Evolutionary conservation across 208 protist genomes (phyloP).

Genomic region (Trypanosoma grayi): DNA sequence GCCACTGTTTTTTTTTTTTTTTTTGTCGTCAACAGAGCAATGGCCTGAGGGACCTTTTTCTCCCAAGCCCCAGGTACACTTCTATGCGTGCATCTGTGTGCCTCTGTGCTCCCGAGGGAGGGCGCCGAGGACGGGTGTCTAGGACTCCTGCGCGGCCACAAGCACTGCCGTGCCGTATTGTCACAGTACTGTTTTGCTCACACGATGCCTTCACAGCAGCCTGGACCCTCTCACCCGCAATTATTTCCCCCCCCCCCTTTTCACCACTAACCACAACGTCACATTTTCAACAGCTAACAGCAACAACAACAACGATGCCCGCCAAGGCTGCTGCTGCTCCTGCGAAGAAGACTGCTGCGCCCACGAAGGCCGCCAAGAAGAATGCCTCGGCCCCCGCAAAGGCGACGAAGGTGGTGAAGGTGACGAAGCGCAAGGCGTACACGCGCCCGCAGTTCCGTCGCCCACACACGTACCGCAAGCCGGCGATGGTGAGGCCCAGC

Average conservation of each 20-base stretch:
- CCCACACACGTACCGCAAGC: slow-evolving; percentile 94
- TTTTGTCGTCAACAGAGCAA: neutral
- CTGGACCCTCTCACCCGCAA: too few species aligned
- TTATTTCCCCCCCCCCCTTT: too few species aligned
- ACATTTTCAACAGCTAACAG: neutral
- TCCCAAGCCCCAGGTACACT: neutral
- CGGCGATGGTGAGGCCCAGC: slow-evolving; percentile 89
- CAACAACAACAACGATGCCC: slow-evolving; percentile 37
- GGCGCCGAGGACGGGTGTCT: too few species aligned
- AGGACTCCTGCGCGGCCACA: too few species aligned
- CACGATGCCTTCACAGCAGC: too few species aligned
- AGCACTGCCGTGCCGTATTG: too few species aligned
- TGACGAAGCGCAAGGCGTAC: slow-evolving; percentile 94
- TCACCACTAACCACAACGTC: neutral
- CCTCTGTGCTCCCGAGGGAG: too few species aligned
- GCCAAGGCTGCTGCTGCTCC: slow-evolving; percentile 54
- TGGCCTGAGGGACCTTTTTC: slow-evolving; percentile 5
- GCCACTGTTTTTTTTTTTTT: slow-evolving; percentile 14
- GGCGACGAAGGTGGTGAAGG: slow-evolving; percentile 85
- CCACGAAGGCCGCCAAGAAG: slow-evolving; percentile 27
- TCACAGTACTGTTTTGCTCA: too few species aligned
- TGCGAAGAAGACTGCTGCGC: too few species aligned
- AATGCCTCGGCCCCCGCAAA: slow-evolving; percentile 7
- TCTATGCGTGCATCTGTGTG: too few species aligned
- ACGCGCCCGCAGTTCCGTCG: slow-evolving; percentile 95